Evolutionary conservation across 805 yeast genomes (phyloP), one percentile per base, ranked within the genome.

Genomic region (Candida schatavii): DNA sequence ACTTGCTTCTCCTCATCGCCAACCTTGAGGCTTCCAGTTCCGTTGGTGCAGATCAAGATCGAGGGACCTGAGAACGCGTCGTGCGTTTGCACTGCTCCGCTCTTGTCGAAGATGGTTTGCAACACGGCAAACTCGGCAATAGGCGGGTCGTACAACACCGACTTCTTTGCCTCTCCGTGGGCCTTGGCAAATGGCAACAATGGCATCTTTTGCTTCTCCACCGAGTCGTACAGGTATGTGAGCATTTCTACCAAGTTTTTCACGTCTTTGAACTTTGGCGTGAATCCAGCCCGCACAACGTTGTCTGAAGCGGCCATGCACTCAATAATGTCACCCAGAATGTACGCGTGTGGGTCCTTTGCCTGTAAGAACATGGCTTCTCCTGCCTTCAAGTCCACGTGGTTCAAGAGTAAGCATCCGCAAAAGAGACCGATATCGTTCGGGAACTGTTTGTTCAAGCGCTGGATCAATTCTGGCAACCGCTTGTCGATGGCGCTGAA

Each of bases 221-320:
- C 97, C 19, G 95, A 81, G 41, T 86, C 95, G 55, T 85, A 85
- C 21, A 86, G 75, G 62, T 91, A 93, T 3, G 97, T 90, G 62
- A 93, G 79, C 93, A 88, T 88, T 41, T 77, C 80, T 34, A 93
- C 97, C 59, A 93, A 78, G 56, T 85, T 88, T 45, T 81, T 67
- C 46, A 93, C 98, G 64, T 93, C 99, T 69, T 91, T 93, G 73
- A 91, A 93, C 66, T 93, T 93, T 47, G 99, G 99, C n/a, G 99
- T 93, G 74, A 93, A 93, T 11, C 99, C 99, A 3, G 97, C 96
- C 64, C 99, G 81, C 38, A 93, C 97, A 44, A 93, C 99, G 57
- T 93, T 93, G 64, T 93, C 99, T 31, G 95, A 84, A 6, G 99
- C 97, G 33, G 99, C 99, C 99, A 93, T 93, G 73, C 99, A 93